Base-by-base conservation (phyloP, 306 rosid species). In the Glycine tomentella region DNA sequence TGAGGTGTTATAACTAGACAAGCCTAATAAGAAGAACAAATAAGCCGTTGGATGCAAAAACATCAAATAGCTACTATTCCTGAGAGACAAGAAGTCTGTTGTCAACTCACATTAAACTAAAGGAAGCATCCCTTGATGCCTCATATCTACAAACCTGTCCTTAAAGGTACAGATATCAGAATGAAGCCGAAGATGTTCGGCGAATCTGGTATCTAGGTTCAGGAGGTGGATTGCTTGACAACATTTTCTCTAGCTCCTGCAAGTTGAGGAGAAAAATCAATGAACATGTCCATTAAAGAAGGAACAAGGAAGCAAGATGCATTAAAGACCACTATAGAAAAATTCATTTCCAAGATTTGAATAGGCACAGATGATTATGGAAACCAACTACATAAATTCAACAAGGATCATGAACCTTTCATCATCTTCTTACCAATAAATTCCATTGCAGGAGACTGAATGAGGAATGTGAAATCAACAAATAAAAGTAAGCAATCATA, bases 121-220 rank as follows among this genome's bases (percentile, higher is more conserved):
- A 75, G 58, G 9, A 20, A 70, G 48, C 76, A 74, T 20, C 81
- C 74, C 64, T 20, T 11, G 33, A 76, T 63, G 82, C 70, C 70
- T 77, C 77, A 70, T 67, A 83, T 82, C 86, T 76, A 73, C 84
- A 85, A 61, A 45, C 69, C 65, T 76, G 72, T 75, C 70, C 33
- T 42, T 67, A 77, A 49, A 48, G 61, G 70, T 72, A 82, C 76
- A 49, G 45, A 74, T 17, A 38, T 95, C 86, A 95, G 74, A 95
- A 87, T 15, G 88, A 84, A 6, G 98, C 91, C 1, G 98, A 95
- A 14, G 92, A 13, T 7, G 90, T 89, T 88, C 97, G 89, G 7
- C 98, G 93, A 74, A 95, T 94, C 89, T 92, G 97, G 78, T 90
- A 88, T 91, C 86, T 87, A 2, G 98, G 97, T 86, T 92, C 92